Evolutionary conservation across 2,329 filamentous ascomycete genomes (phyloP), one percentile per base, ranked within the genome.

Genomic region (Exophiala phaeomuriformis): DNA sequence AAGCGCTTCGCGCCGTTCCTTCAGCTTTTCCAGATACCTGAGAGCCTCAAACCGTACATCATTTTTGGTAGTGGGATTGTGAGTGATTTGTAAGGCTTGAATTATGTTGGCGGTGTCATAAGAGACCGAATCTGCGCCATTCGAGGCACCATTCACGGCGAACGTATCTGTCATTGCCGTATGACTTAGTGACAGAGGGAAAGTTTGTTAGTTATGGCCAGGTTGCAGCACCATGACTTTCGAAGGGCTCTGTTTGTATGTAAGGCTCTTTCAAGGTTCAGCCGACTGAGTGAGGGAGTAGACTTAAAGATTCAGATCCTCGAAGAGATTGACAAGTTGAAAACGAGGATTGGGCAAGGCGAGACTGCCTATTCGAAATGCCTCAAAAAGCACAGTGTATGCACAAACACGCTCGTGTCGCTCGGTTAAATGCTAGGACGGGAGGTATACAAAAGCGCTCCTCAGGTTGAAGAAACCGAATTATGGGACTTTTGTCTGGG

Each of bases 81-180:
- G 91, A 57, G 96, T 88, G 63, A 94, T 81, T 64, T 93, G 82
- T 62, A 98, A 82, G 39, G 93, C 93, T 65, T 87, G 81, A 65
- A 89, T 82, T 61, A 97, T 93, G 51, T 71, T 71, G 58, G 67
- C 64, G 63, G 71, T 69, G 55, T 67, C 67, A 36, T 48, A 57
- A 28, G 50, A 19, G 19, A 31, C 48, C 19, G 45, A n/a, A 19
- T 35, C 33, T 27, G 51, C 44, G 44, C 46, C 53, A 51, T 49
- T 43, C 31, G 45, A 32, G 40, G 42, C 47, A 39, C 42, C 50
- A 37, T 53, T 54, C 6, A 39, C 35, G 8, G 37, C 39, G 6
- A 45, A 27, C 9, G 29, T 8, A 32, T 47, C 49, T 51, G 57
- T 47, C 57, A 59, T 59, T 49, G 39, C 52, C 49, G 10, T 19